Conservation (phyloP, 805 yeast genomes). For the Candida sakaeoensis region DNA sequence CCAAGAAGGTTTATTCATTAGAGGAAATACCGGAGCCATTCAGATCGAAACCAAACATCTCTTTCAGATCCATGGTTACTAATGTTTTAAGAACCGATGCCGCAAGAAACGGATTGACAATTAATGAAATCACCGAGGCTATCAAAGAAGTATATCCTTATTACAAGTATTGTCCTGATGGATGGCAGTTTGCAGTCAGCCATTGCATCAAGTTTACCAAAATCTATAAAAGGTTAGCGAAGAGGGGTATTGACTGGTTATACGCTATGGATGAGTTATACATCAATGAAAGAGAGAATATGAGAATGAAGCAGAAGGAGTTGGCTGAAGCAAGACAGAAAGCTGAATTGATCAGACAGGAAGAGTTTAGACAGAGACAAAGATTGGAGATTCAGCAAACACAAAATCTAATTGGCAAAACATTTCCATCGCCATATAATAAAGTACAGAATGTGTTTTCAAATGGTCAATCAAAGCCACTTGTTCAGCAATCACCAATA, state of each 20-base stretch:
- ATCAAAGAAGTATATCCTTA: slow-evolving; percentile 88
- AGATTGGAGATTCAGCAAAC: slow-evolving; percentile 28
- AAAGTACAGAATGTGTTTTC: slow-evolving; percentile 13
- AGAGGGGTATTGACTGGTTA: slow-evolving; percentile 71
- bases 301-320: slow-evolving; percentile 60
- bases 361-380: slow-evolving; percentile 47
- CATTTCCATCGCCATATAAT: slow-evolving; percentile 23
- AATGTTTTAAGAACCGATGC: slow-evolving; percentile 69
- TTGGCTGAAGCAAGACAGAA: slow-evolving; percentile 57
- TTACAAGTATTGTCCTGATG: slow-evolving; percentile 90
- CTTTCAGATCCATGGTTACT: slow-evolving; percentile 78
- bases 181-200: slow-evolving; percentile 94
- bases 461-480: slow-evolving; percentile 14
- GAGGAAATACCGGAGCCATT: slow-evolving; percentile 90
- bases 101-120: slow-evolving; percentile 62
- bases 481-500: slow-evolving; percentile 9
- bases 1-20: slow-evolving; percentile 62
- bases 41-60: slow-evolving; percentile 76
- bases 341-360: slow-evolving; percentile 50
- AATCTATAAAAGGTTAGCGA: slow-evolving; percentile 57
- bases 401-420: slow-evolving; percentile 23
- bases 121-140: slow-evolving; percentile 72
- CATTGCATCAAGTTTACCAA: slow-evolving; percentile 86
- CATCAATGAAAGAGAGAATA: slow-evolving; percentile 75
- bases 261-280: slow-evolving; percentile 91